Base-by-base conservation (phyloP, 1,284 basidiomycete species). In the Sporisorium scitamineum region DNA sequence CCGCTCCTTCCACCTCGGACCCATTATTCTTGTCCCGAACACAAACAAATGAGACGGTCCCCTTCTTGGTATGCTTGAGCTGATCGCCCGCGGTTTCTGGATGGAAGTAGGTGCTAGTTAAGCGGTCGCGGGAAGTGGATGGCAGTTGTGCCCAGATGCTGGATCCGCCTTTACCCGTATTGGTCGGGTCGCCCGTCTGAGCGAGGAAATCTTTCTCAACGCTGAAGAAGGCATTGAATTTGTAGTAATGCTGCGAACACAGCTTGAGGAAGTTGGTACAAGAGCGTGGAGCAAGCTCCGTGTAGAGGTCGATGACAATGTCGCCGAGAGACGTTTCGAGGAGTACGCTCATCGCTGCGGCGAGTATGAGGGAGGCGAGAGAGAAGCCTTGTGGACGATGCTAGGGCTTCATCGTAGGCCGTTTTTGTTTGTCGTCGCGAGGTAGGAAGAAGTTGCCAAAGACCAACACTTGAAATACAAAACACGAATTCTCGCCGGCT, bases 161-260 rank as follows among this genome's bases (percentile, higher is more conserved):
- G 8, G 54, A 47, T 4, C 73, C 73, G 31, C 96, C 95, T 41
- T 91, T 94, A 26, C 96, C 96, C 2, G 93, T 93, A 16, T 95
- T 95, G n/a, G 92, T 92, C 1, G 95, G 96, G 82, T 98, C 96
- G 37, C 96, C 96, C 3, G 90, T 90, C 87, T 99, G 96, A 14
- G 95, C 95, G 58, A 99, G 90, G 79, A 99, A 99, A 85, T 97
- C 93, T 86, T 95, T 96, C 39, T 95, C 94, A 9, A 99, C 95
- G 93, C 81, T 26, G 79, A 69, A 70, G 88, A 99, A 98, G 0
- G 94, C 93, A 85, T 94, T 93, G 75, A 97, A 88, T 85, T 94
- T 95, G 88, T 97, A 98, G 86, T 96, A 96, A 86, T 97, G 97
- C 70, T 93, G 89, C 88, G 96, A 96, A 88, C 95, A 97, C 59